Evolutionary conservation across 2,329 filamentous ascomycete genomes (phyloP).

Genomic region (Fusarium brevicatenulatum): DNA sequence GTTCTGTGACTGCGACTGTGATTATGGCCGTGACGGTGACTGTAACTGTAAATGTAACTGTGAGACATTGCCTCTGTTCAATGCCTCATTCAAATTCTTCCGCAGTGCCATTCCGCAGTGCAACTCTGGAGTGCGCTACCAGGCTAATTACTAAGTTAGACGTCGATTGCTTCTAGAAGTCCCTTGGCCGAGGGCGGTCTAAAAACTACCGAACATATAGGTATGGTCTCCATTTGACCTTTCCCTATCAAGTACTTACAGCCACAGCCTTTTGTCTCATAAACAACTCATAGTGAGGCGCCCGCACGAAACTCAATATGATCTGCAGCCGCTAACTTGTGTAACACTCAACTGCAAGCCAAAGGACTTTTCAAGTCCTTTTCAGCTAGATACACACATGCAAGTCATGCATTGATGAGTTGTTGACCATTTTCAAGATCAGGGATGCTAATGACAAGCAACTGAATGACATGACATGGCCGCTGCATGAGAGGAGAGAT

Average conservation of each 20-base stretch:
- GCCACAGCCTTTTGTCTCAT: background rate
- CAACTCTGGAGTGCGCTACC: background rate
- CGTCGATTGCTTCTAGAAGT: slow-evolving; percentile 22
- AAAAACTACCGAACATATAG: slow-evolving; percentile 1
- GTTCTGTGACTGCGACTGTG: background rate
- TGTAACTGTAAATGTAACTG: background rate
- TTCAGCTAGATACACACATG: slow-evolving; percentile 6
- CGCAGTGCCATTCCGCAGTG: background rate
- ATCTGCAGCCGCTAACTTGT: slow-evolving; percentile 7
- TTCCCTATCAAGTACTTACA: slow-evolving; percentile 4
- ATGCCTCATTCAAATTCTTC: slow-evolving; percentile 4
- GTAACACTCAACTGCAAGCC: slow-evolving; percentile 14
- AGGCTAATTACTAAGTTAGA: background rate
- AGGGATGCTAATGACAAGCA: background rate
- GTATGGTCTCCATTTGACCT: background rate
- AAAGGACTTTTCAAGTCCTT: background rate
- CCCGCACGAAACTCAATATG: slow-evolving; percentile 1
- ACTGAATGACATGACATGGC: background rate
- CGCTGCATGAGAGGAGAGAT: background rate
- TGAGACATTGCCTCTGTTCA: background rate
- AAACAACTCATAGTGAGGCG: background rate
- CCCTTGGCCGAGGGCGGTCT: background rate
- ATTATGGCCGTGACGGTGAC: no score
- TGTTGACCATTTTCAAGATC: background rate
- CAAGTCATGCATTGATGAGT: slow-evolving; percentile 7